Evolutionary conservation across 768 basidiomycete genomes (phyloP).

Genomic region (Pleurotus tuoliensis): DNA sequence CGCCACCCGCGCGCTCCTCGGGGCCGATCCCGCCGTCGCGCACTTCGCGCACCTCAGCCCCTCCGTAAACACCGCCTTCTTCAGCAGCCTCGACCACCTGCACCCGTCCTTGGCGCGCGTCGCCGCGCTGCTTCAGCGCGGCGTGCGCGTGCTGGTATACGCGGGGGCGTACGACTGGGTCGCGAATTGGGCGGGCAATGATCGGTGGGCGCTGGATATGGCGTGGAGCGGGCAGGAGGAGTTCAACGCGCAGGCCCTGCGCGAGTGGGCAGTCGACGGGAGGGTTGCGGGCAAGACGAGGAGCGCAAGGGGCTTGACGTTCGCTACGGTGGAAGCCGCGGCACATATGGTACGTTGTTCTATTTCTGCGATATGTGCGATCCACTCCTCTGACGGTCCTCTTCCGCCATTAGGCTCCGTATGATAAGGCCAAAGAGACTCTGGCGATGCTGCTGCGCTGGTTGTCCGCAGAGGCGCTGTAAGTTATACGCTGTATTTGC

Average conservation of each 20-base stretch:
- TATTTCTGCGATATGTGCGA: neutral
- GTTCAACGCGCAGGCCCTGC: slow-evolving; percentile 36
- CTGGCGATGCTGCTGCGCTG: slow-evolving; percentile 54
- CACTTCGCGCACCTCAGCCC: too few species aligned
- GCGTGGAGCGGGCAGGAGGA: slow-evolving; percentile 64
- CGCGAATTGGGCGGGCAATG: slow-evolving; percentile 75
- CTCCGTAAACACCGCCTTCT: too few species aligned
- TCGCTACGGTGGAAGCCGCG: slow-evolving; percentile 59
- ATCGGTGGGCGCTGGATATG: slow-evolving; percentile 63
- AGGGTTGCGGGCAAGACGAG: slow-evolving; percentile 33
- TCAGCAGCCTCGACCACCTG: too few species aligned
- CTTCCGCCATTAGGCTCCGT: slow-evolving; percentile 39
- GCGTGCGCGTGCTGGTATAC: slow-evolving; percentile 65
- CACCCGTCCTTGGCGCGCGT: slow-evolving; percentile 29
- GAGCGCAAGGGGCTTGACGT: slow-evolving; percentile 50
- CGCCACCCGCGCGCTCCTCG: too few species aligned
- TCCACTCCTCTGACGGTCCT: neutral
- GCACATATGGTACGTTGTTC: slow-evolving; percentile 59
- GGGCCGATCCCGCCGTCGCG: too few species aligned
- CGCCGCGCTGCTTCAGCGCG: slow-evolving; percentile 66
- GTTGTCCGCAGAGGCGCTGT: slow-evolving; percentile 29
- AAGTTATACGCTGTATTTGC: neutral
- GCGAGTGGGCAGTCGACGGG: slow-evolving; percentile 59
- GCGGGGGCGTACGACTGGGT: slow-evolving; percentile 72
- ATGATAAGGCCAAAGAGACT: slow-evolving; percentile 58